Percentiles rank a stretch among this genome's conserved stretches.
phyloP scores from a whole-genome alignment of 352 stramenopile species.

The Phytophthora uliginosa region DNA sequence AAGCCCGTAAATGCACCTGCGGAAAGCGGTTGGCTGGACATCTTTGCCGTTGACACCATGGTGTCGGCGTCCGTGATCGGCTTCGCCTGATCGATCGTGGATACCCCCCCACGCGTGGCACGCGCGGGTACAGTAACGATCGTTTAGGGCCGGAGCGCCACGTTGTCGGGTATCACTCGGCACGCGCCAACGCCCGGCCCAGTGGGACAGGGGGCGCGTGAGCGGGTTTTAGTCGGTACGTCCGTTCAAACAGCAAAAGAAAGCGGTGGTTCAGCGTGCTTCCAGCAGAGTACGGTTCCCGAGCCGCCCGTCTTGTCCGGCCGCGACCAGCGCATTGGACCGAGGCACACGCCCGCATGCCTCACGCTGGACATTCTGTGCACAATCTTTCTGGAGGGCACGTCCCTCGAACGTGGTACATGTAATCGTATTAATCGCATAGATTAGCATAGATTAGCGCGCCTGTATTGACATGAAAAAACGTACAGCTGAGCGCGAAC shows the following conservation, averaged over 20 bases:
- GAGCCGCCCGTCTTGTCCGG: constrained; percentile 3
- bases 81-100: not conserved
- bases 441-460: not conserved
- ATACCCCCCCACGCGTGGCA: not conserved
- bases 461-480: constrained; percentile 13
- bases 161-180: constrained; percentile 17
- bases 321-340: constrained; percentile 30
- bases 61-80: not conserved
- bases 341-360: constrained; percentile 27
- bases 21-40: not conserved
- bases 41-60: not conserved
- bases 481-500: constrained; percentile 23
- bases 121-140: not conserved
- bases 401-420: not conserved
- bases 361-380: not conserved
- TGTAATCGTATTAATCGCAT: constrained; percentile 16
- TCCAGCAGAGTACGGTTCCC: constrained; percentile 23
- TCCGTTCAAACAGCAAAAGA: constrained; percentile 35
- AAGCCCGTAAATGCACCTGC: not conserved
- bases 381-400: constrained; percentile 44
- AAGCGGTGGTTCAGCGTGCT: constrained; percentile 15
- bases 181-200: constrained; percentile 20
- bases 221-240: constrained; percentile 7
- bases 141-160: constrained; percentile 1
- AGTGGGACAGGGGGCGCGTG: constrained; percentile 5